These are phyloP conservation scores for Phytophthora litchii DNA, from an alignment of 352 stramenopile species.

Conservation along the genomic window DNA sequence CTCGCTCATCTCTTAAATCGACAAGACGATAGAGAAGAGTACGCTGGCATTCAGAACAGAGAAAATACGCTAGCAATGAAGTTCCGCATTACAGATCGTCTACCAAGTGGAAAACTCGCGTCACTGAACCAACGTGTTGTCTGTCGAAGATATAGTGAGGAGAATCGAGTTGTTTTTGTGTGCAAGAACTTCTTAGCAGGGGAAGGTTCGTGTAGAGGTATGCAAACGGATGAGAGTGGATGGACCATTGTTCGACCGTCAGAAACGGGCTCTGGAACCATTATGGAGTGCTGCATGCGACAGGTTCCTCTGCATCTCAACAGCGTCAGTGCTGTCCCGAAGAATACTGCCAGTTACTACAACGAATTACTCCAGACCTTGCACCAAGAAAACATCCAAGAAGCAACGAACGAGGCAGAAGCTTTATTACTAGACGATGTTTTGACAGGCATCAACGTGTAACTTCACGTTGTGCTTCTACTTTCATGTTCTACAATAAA, in stretches of 20 bases:
- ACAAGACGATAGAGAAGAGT: constrained; percentile 7
- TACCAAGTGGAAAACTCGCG: not conserved
- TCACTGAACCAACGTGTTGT: constrained; percentile 1
- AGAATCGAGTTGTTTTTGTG: not conserved
- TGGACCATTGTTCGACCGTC: constrained; percentile 9
- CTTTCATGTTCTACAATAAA: too few species aligned
- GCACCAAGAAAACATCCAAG: constrained; percentile 10
- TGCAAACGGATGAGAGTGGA: constrained; percentile 8
- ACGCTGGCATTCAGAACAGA: not conserved
- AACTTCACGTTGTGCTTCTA: not conserved
- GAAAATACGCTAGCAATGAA: not conserved
- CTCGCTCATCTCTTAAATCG: constrained; percentile 8
- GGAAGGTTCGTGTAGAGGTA: not conserved
- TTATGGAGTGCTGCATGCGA: constrained; percentile 7
- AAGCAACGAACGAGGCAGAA: constrained; percentile 1
- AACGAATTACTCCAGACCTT: constrained; percentile 11
- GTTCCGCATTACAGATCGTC: not conserved
- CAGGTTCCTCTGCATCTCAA: constrained; percentile 18
- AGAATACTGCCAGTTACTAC: not conserved
- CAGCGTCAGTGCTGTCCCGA: constrained; percentile 1
- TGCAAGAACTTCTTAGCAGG: not conserved
- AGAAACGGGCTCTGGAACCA: not conserved
- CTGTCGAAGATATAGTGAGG: not conserved
- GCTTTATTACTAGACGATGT: constrained; percentile 8
- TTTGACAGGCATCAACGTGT: constrained; percentile 7